Base-by-base conservation (phyloP, 2,329 filamentous ascomycete species). In the Metarhizium anisopliae region DNA sequence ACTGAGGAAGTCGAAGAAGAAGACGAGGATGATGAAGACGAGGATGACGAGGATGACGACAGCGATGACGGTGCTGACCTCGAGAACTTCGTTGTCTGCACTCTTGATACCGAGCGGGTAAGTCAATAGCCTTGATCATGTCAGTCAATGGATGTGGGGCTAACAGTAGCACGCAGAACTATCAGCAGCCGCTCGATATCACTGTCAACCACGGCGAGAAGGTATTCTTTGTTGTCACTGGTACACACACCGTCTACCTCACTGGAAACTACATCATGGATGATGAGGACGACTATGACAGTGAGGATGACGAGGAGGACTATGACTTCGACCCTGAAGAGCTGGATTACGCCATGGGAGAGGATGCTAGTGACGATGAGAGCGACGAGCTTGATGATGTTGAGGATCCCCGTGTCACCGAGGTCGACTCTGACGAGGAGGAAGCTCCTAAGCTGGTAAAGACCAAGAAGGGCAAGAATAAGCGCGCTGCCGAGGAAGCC, bases 241-340 rank as follows among this genome's bases (percentile, higher is more conserved):
- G 94, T 66, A 94, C 89, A 60, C 91, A 96, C 80, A 84, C 88
- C 61, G 80, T 99, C 67, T 94, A 87, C 76, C 83, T 99, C 58
- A 97, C 93, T 60, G 94, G 94, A 65, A 99, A 99, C 83, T 97
- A 96, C 74, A 82, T 99, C 63, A 83, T 94, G 68, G 82, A 87
- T 50, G 81, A 86, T 52, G 81, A 83, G 20, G 80, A 83, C 47
- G 77, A 83, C 20, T 82, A 84, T 18, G 81, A 84, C 47, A 53
- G 47, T 53, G 56, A 58, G 18, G 84, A 87, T 7, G 81, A 85
- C 52, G 83, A 86, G 58, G 83, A 85, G 58, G 87, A 90, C 58
- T 94, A 95, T 69, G 90, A 95, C 66, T 79, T 94, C 54, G 87
- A 87, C 47, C 87, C 86, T 30, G 89, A 90, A 65, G 90, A 92